phyloP scores from a whole-genome alignment of 176 grass and related monocot species.

The Pontederia paniculata region DNA sequence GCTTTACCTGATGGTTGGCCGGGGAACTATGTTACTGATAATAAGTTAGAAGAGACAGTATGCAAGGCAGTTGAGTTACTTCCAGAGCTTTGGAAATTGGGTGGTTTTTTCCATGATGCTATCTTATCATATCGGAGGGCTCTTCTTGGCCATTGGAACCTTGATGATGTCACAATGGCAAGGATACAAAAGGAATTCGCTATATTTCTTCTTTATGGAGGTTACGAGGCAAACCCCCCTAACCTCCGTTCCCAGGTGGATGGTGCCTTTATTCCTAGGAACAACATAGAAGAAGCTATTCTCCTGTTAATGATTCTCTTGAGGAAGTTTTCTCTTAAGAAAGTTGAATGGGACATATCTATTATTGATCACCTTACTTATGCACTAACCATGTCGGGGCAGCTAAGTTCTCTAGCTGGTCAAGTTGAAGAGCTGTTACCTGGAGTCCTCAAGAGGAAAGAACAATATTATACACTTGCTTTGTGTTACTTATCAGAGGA shows the following conservation, averaged over 20 bases:
- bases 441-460: conserved; percentile 48
- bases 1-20: conserved; percentile 52
- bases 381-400: conserved; percentile 70
- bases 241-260: conserved; percentile 84
- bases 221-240: conserved; percentile 66
- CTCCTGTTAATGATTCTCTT: conserved; percentile 82
- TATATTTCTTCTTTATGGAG: conserved; percentile 82
- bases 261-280: conserved; percentile 72
- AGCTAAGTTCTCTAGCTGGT: conserved; percentile 45
- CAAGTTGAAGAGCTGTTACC: conserved; percentile 75
- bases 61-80: conserved; percentile 78
- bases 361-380: conserved; percentile 73
- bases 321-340: conserved; percentile 71
- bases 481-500: conserved; percentile 89
- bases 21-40: conserved; percentile 40
- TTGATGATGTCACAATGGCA: conserved; percentile 48
- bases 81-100: conserved; percentile 72
- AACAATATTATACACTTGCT: conserved; percentile 62
- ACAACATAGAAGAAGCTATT: conserved; percentile 93
- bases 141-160: conserved; percentile 83
- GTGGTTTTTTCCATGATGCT: conserved; percentile 58
- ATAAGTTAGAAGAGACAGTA: conserved; percentile 89
- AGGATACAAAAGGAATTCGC: conserved; percentile 85
- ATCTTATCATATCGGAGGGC: conserved; percentile 71
- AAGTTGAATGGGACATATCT: conserved; percentile 61